These are phyloP conservation scores for Colletotrichum sp. DNA, from an alignment of 2,329 filamentous ascomycete genomes.

Conservation along the genomic window DNA sequence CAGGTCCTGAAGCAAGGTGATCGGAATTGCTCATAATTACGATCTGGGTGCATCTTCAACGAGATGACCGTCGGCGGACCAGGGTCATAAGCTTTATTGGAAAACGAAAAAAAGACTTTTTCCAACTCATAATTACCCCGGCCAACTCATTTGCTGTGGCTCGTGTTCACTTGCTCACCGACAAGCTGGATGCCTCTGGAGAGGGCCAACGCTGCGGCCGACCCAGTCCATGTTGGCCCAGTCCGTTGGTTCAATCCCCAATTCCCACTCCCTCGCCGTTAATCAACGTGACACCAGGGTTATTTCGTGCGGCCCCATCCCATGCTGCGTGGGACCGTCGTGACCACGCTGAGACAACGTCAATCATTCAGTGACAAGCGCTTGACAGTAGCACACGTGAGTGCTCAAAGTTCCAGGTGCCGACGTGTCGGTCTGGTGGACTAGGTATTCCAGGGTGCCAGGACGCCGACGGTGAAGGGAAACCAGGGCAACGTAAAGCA, in stretches of 20 bases:
- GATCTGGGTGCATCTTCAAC: background rate
- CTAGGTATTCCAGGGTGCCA: background rate
- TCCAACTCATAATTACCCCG: constrained; percentile 9
- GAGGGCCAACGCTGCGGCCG: constrained; percentile 5
- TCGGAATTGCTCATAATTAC: background rate
- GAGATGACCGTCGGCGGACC: background rate
- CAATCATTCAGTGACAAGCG: constrained; percentile 1
- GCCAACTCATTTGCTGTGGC: constrained; percentile 17
- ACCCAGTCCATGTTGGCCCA: constrained; percentile 5
- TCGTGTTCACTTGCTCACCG: constrained; percentile 17
- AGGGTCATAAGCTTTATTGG: background rate
- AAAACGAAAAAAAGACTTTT: background rate
- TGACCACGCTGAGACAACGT: constrained; percentile 3
- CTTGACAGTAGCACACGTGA: background rate
- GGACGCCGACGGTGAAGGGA: background rate
- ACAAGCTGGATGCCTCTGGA: constrained; percentile 16
- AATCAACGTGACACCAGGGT: constrained; percentile 20
- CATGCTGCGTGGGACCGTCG: constrained; percentile 12
- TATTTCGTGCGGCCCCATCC: constrained; percentile 17
- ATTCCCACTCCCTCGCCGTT: constrained; percentile 10
- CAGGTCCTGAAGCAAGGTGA: background rate
- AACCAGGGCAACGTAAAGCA: constrained; percentile 5
- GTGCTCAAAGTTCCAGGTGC: background rate
- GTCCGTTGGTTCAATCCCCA: constrained; percentile 14
- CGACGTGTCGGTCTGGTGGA: background rate